Percentiles rank a stretch among this genome's conserved stretches.
These are phyloP conservation scores for Chlamydomonas sphaeroides DNA, from an alignment of 139 green algal species.

Conservation along the genomic window DNA sequence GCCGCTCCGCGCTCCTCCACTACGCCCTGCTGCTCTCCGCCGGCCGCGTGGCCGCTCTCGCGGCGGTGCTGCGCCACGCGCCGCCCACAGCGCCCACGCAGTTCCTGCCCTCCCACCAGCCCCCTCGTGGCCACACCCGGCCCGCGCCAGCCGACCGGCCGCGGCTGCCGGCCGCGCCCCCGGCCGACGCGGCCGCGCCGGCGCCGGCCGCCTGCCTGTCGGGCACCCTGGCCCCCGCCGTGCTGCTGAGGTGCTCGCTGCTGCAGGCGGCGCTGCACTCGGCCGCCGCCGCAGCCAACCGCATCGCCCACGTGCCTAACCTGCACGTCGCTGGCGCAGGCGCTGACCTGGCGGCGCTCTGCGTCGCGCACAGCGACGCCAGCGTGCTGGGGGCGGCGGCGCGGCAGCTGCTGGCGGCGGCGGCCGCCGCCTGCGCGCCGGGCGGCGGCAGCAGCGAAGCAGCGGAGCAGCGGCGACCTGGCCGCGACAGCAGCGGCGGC, in stretches of 20 bases:
- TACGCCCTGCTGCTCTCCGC: too few species aligned
- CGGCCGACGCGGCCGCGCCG: too few species aligned
- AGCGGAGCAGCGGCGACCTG: too few species aligned
- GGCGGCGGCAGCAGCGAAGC: too few species aligned
- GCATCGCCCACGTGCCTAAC: constrained; percentile 10
- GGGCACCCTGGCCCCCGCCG: neutral
- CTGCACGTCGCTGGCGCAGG: neutral
- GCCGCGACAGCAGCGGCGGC: too few species aligned
- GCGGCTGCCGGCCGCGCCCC: neutral
- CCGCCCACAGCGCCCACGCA: too few species aligned
- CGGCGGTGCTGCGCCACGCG: too few species aligned
- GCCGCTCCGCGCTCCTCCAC: too few species aligned
- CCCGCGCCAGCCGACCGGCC: neutral
- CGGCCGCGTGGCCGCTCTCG: too few species aligned
- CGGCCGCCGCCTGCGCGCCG: neutral
- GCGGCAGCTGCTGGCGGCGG: neutral
- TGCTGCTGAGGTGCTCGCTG: neutral
- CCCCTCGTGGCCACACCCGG: too few species aligned
- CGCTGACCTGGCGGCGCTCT: constrained; percentile 12
- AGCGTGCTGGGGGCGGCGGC: constrained; percentile 2
- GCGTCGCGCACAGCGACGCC: constrained; percentile 10
- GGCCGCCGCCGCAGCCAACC: neutral
- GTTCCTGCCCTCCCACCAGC: too few species aligned
- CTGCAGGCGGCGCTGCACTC: neutral
- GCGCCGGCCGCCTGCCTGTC: neutral